phyloP scores from a whole-genome alignment of 2,329 filamentous ascomycete species.

The Penicillium sp. region DNA sequence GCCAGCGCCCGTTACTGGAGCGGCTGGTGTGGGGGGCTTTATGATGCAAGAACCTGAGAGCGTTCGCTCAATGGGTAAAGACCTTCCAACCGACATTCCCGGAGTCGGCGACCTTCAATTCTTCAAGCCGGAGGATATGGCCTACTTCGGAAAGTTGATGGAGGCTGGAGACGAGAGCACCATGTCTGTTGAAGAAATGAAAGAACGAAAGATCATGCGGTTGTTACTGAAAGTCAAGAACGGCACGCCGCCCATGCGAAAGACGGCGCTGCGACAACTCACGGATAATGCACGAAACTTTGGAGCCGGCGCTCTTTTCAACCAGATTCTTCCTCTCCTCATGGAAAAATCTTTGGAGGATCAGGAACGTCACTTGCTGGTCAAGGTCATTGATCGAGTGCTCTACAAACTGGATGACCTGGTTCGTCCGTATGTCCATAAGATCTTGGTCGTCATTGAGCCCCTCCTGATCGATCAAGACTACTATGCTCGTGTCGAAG shows the following conservation, averaged over 20 bases:
- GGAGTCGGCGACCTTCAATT: slow-evolving; percentile 96
- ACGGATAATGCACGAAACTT: slow-evolving; percentile 98
- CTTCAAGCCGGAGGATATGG: slow-evolving; percentile 98
- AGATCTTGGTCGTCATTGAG: slow-evolving; percentile 98
- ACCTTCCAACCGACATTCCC: slow-evolving; percentile 92
- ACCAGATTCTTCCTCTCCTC: slow-evolving; percentile 92
- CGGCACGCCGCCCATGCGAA: slow-evolving; percentile 96
- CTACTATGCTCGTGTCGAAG: slow-evolving; percentile 97
- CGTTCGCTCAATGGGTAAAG: slow-evolving; percentile 79
- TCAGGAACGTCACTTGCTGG: slow-evolving; percentile 94
- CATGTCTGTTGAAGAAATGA: slow-evolving; percentile 91
- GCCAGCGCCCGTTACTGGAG: slow-evolving; percentile 64
- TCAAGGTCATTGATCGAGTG: slow-evolving; percentile 98
- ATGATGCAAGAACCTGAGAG: slow-evolving; percentile 97
- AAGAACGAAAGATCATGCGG: slow-evolving; percentile 98
- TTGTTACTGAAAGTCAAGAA: slow-evolving; percentile 98
- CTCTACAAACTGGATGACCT: slow-evolving; percentile 98
- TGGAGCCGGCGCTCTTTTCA: slow-evolving; percentile 90
- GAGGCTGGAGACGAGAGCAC: slow-evolving; percentile 91
- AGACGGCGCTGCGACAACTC: slow-evolving; percentile 94
- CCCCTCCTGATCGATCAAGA: slow-evolving; percentile 99
- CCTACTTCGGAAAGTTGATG: slow-evolving; percentile 96
- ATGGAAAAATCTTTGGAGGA: slow-evolving; percentile 99
- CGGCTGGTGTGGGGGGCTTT: slow-evolving; percentile 74
- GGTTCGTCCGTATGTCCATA: slow-evolving; percentile 94